These are phyloP conservation scores for Russula vinacea DNA, from an alignment of 768 basidiomycete genomes.

Conservation along the genomic window DNA sequence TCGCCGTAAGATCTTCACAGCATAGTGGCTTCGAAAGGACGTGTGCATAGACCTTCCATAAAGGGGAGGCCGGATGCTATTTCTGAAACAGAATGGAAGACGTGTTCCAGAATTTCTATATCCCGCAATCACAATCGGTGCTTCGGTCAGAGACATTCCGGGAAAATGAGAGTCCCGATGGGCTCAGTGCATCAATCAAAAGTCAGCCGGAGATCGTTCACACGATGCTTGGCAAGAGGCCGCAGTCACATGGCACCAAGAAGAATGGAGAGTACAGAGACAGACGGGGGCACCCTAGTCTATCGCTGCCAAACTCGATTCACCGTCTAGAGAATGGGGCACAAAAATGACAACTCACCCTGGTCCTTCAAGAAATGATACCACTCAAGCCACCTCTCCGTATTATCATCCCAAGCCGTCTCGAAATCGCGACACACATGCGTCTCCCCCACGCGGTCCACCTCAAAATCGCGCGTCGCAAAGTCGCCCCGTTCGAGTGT, in stretches of 20 bases:
- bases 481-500: slow-evolving; percentile 38
- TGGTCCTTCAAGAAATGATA: slow-evolving; percentile 8
- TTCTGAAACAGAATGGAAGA: neutral
- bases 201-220: no score
- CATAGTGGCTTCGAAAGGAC: no score
- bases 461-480: slow-evolving; percentile 34
- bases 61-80: neutral
- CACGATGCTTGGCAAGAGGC: neutral
- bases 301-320: no score
- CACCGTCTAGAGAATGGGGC: no score
- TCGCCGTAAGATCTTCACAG: no score
- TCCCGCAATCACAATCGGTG: no score
- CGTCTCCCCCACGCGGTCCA: slow-evolving; percentile 35
- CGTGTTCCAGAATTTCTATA: no score
- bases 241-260: neutral
- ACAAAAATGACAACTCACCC: neutral
- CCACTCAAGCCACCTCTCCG: slow-evolving; percentile 7
- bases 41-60: neutral
- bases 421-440: slow-evolving; percentile 40
- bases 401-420: slow-evolving; percentile 27
- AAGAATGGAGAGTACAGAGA: no score
- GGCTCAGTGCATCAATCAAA: neutral
- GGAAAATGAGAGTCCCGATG: neutral
- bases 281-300: no score
- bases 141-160: neutral